phyloP scores from a whole-genome alignment of 495 filamentous ascomycete genomes.

The Daldinia caldariorum region DNA sequence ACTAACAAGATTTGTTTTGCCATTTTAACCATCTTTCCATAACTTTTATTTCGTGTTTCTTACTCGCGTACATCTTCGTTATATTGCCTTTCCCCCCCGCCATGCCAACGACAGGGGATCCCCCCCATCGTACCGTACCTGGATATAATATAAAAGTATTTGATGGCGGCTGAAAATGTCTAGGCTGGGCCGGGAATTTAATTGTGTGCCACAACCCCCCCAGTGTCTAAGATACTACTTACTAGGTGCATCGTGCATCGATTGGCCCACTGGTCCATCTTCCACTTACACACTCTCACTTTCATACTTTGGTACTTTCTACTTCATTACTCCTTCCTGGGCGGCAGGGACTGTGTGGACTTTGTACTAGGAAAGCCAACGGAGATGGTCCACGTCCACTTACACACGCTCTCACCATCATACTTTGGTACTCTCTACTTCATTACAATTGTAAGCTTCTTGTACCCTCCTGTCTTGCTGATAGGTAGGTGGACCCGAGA shows the following conservation, averaged over 20 bases:
- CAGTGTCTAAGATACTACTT: slow-evolving; percentile 43
- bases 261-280: slow-evolving; percentile 16
- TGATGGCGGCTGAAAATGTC: slow-evolving; percentile 40
- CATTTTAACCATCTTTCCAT: too few relatives aligned
- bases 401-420: slow-evolving; percentile 4
- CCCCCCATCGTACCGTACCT: slow-evolving; percentile 24
- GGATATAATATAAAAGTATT: slow-evolving; percentile 30
- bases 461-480: slow-evolving; percentile 30
- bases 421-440: slow-evolving; percentile 11
- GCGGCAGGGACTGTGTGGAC: slow-evolving; percentile 38
- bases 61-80: slow-evolving; percentile 38
- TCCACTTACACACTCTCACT: slow-evolving; percentile 1
- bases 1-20: too few relatives aligned
- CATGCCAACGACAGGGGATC: slow-evolving; percentile 21
- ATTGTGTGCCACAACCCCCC: slow-evolving; percentile 28
- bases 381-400: slow-evolving; percentile 16
- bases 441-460: slow-evolving; percentile 29
- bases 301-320: slow-evolving; percentile 15
- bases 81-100: slow-evolving; percentile 39
- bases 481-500: slow-evolving; percentile 29
- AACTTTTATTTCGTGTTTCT: too few relatives aligned
- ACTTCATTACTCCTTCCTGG: slow-evolving; percentile 23
- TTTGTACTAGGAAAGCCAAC: slow-evolving; percentile 21
- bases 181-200: slow-evolving; percentile 40
- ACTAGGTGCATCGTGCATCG: too few relatives aligned